Evolutionary conservation across 148 eudicot species (phyloP), one percentile per base, ranked within the genome.

Genomic region (Rhododendron mucronatum): DNA sequence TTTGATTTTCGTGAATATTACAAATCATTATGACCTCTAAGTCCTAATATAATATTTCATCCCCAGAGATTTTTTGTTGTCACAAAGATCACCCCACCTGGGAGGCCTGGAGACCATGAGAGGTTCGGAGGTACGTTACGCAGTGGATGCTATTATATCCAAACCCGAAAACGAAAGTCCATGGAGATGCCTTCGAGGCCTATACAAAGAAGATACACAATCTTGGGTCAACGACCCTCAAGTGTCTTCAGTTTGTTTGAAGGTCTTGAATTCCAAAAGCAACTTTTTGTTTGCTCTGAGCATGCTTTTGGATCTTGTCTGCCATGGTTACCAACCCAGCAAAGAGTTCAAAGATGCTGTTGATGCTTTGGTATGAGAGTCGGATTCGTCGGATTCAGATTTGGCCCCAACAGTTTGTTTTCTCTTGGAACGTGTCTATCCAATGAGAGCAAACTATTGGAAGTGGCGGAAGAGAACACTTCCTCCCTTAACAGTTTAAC

Each of bases 181-280:
- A 1, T 97, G 99, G 99, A 90, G 96, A 86, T 97, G 94, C 89
- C 98, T 97, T 67, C 94, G 94, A 1, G 99, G 99, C 86, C 96
- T 97, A 37, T 94, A 87, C 93, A 94, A 92, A 85, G 89, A 92
- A 7, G 91, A 91, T 80, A 47, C 80, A 12, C 87, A 89, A 78
- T 86, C 95, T 41, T 91, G 92, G 90, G 89, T 85, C 37, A 85
- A 90, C 5, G 94, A 97, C 84, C 92, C 93, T 47, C 92, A 90
- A 82, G 88, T 97, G 30, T 93, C 94, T 18, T 90, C 93, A 69
- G 89, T 91, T 26, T 94, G 96, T 83, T 88, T 94, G 88, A 90
- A 94, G 82, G 88, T 97, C 80, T 85, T 97, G 90, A 85, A 50
- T 75, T 78, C 90, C 45, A 90, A 92, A 89, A 90, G 15, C 33